Conservation (phyloP, 768 basidiomycete species). For the Phlegmacium glaucopus region DNA sequence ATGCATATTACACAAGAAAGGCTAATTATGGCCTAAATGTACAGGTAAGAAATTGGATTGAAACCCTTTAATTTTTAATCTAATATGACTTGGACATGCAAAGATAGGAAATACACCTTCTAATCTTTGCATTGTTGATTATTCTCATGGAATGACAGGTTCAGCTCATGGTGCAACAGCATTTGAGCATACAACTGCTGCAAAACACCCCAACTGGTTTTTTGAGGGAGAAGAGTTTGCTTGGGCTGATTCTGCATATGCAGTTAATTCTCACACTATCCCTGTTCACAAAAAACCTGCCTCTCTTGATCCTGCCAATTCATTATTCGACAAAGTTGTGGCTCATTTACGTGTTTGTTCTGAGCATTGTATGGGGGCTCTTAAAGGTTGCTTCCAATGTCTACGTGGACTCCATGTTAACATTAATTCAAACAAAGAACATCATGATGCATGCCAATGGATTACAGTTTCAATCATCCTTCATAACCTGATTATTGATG, state of each 20-base stretch:
- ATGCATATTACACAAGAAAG: conserved; percentile 33
- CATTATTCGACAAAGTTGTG: conserved; percentile 18
- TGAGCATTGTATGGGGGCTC: conserved; percentile 30
- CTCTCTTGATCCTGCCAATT: conserved; percentile 18
- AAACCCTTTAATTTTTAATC: background rate
- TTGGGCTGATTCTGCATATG: conserved; percentile 10
- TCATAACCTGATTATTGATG: conserved; percentile 30
- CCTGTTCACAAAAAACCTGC: conserved; percentile 25
- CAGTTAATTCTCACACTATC: conserved; percentile 2
- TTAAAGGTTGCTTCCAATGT: conserved; percentile 28
- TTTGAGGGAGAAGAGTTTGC: conserved; percentile 10
- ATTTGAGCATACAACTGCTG: background rate
- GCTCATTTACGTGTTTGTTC: conserved; percentile 25
- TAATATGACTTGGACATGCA: too few relatives aligned
- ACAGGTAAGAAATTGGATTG: conserved; percentile 23
- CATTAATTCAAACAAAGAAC: conserved; percentile 21
- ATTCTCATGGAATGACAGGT: conserved; percentile 5
- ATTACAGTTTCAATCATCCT: conserved; percentile 27
- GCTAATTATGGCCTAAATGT: conserved; percentile 33
- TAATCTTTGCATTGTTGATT: conserved; percentile 10
- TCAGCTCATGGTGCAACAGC: conserved; percentile 7
- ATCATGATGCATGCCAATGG: conserved; percentile 21
- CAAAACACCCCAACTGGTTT: conserved; percentile 1
- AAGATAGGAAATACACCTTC: conserved; percentile 4
- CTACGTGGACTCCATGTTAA: conserved; percentile 20